phyloP scores from a whole-genome alignment of 2,329 filamentous ascomycete species.

The Teratosphaeria gauchensis region DNA sequence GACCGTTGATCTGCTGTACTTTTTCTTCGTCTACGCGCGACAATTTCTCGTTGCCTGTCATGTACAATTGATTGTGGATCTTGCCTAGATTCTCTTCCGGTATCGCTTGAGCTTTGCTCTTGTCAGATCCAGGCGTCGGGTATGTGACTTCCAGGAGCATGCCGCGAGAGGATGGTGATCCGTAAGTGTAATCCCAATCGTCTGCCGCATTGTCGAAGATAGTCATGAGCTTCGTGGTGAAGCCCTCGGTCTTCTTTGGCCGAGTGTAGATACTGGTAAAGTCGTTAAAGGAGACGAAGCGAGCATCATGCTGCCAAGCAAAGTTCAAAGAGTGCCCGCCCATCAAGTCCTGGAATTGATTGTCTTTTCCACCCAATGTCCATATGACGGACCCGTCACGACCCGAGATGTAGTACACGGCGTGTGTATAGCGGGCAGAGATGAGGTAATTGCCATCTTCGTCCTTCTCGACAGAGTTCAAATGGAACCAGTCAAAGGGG shows the following conservation, averaged over 20 bases:
- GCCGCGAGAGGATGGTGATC: constrained; percentile 12
- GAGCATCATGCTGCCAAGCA: constrained; percentile 43
- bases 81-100: not conserved
- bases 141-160: constrained; percentile 19
- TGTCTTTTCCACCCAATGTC: constrained; percentile 33
- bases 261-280: constrained; percentile 9
- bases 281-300: not conserved
- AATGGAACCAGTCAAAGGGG: constrained; percentile 46
- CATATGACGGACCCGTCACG: constrained; percentile 42
- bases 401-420: constrained; percentile 39
- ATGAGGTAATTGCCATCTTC: constrained; percentile 44
- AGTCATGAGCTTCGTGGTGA: constrained; percentile 13
- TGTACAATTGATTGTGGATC: not conserved
- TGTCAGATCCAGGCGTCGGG: constrained; percentile 5
- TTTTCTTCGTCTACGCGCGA: constrained; percentile 7
- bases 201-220: constrained; percentile 42
- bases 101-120: not conserved
- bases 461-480: constrained; percentile 48
- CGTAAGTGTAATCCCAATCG: constrained; percentile 15
- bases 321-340: constrained; percentile 23
- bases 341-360: constrained; percentile 19
- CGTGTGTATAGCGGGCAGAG: constrained; percentile 41
- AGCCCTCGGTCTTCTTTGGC: constrained; percentile 4
- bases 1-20: constrained; percentile 8
- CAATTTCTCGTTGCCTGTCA: not conserved